A percentile compares a stretch with the other conserved stretches of the same genome.
Evolutionary conservation across 257 asterid genomes (phyloP).

Genomic region (Ballota nigra): DNA sequence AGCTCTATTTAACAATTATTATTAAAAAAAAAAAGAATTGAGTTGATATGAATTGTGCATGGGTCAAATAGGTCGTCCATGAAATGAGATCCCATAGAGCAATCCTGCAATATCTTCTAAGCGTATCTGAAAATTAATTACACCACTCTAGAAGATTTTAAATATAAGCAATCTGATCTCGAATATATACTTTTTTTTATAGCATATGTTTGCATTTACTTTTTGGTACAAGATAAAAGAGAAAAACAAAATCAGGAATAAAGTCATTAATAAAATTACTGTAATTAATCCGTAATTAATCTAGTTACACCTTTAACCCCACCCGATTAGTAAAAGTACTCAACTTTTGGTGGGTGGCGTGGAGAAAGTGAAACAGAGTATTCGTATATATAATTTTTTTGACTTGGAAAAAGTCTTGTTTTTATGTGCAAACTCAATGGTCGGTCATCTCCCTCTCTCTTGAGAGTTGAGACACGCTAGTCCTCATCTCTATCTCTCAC

Average conservation of each 20-base stretch:
- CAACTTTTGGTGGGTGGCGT: not conserved
- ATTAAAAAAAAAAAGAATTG: too few species aligned
- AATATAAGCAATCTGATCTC: slow-evolving; percentile 2
- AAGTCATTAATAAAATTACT: slow-evolving; percentile 4
- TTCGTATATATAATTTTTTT: slow-evolving; percentile 13
- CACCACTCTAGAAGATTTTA: not conserved
- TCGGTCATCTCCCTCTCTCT: slow-evolving; percentile 1
- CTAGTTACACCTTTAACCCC: not conserved
- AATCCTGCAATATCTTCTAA: not conserved
- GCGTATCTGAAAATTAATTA: not conserved
- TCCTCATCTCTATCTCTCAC: not conserved
- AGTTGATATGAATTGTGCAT: too few species aligned
- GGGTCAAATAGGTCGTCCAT: too few species aligned
- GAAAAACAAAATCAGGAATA: slow-evolving; percentile 10
- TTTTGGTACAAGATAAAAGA: not conserved
- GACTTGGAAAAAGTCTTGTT: slow-evolving; percentile 25
- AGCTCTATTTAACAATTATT: too few species aligned
- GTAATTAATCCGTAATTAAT: too few species aligned
- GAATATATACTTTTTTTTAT: not conserved
- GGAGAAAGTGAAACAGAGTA: not conserved
- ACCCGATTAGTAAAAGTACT: not conserved
- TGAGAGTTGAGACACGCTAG: not conserved
- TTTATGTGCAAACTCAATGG: not conserved
- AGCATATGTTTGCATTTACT: too few species aligned
- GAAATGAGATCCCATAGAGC: too few species aligned